These are phyloP conservation scores for Aspergillus carbonarius DNA, from an alignment of 2,329 filamentous ascomycete genomes.

Conservation along the genomic window DNA sequence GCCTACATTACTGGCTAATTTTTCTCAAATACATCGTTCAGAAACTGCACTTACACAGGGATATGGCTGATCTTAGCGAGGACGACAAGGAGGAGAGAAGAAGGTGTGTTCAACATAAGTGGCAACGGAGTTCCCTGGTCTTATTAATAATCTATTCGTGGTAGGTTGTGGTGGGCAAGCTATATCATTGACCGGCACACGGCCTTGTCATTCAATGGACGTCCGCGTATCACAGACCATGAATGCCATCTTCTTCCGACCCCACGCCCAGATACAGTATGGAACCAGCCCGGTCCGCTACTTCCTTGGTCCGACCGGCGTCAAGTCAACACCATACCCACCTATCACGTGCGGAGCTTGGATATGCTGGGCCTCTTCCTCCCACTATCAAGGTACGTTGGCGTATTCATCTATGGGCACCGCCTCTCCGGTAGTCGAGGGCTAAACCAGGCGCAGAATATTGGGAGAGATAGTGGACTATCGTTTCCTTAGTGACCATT, in stretches of 20 bases:
- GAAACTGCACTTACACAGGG: not conserved
- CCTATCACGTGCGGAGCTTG: not conserved
- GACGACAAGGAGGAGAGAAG: not conserved
- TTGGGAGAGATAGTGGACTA: not conserved
- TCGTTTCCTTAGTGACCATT: constrained; percentile 1
- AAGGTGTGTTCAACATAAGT: not conserved
- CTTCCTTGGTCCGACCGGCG: not conserved
- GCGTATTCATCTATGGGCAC: not conserved
- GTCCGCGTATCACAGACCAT: not conserved
- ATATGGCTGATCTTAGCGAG: not conserved
- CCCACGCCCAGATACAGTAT: not conserved
- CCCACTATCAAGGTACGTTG: not conserved
- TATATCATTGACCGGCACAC: constrained; percentile 4
- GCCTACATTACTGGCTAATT: not conserved
- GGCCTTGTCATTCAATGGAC: constrained; percentile 1
- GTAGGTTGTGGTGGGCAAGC: constrained; percentile 2
- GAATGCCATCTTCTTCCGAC: not conserved
- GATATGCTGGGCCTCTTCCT: constrained; percentile 1
- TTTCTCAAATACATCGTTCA: not conserved
- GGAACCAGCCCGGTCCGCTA: not conserved
- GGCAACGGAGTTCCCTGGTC: not conserved
- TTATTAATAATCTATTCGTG: not conserved
- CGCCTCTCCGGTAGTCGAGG: not conserved
- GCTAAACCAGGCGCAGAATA: not conserved
- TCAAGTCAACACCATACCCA: not conserved